phyloP scores from a whole-genome alignment of 1,139 yeast species.

The Yamadazyma triangularis region DNA sequence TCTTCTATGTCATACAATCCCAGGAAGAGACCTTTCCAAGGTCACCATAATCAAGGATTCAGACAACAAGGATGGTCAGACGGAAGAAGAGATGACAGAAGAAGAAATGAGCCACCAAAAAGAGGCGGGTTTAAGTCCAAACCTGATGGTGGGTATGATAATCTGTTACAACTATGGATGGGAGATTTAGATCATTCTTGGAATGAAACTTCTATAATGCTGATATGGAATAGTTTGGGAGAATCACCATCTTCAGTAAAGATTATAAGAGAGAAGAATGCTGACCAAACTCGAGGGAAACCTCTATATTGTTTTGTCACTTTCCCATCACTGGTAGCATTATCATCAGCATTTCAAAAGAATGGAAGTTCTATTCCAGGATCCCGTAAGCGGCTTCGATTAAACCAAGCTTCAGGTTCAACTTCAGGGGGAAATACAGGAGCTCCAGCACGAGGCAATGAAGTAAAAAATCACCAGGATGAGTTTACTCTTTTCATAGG shows the following conservation, averaged over 20 bases:
- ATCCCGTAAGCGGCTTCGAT: conserved; percentile 53
- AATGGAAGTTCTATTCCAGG: conserved; percentile 70
- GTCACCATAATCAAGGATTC: no score
- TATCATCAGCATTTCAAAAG: conserved; percentile 63
- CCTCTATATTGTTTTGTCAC: conserved; percentile 75
- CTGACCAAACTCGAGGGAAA: conserved; percentile 13
- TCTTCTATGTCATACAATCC: conserved; percentile 4
- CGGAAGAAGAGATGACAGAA: no score
- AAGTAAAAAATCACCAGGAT: no score
- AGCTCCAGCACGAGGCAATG: no score
- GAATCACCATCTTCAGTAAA: conserved; percentile 34
- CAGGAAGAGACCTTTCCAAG: background rate
- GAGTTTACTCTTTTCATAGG: conserved; percentile 73
- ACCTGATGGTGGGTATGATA: conserved; percentile 6
- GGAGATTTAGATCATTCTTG: conserved; percentile 88
- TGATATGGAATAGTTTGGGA: conserved; percentile 56
- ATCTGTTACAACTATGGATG: conserved; percentile 66
- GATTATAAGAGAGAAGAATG: conserved; percentile 32
- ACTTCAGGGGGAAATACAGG: conserved; percentile 9
- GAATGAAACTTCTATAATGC: conserved; percentile 65
- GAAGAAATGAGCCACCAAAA: background rate
- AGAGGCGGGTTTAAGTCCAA: background rate
- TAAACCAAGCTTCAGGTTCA: conserved; percentile 81
- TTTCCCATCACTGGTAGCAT: conserved; percentile 61
- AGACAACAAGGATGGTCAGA: no score